phyloP scores from a whole-genome alignment of 192 early-diverging fungal species.

The Mortierella antarctica region DNA sequence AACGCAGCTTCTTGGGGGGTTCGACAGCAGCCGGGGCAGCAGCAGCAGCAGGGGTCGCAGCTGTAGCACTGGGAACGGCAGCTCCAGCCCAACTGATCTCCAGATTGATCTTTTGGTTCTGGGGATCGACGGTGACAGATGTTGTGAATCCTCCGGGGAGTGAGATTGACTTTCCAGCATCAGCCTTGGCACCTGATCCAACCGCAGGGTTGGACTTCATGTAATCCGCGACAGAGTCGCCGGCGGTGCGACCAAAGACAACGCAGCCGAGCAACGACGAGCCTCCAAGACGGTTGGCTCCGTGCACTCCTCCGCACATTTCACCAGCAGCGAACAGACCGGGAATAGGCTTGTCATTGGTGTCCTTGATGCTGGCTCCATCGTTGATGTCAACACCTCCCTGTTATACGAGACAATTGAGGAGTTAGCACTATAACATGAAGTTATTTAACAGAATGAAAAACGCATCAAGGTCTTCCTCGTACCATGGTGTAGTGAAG shows the following conservation, averaged over 20 bases:
- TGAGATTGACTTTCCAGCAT: conserved; percentile 72
- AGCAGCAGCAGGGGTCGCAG: conserved; percentile 41
- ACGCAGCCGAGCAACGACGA: conserved; percentile 95
- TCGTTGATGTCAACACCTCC: conserved; percentile 89
- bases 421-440: not conserved
- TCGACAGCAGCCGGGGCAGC: conserved; percentile 55
- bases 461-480: conserved; percentile 36
- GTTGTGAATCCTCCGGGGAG: conserved; percentile 75
- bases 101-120: conserved; percentile 57
- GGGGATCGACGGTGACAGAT: conserved; percentile 66
- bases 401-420: conserved; percentile 40
- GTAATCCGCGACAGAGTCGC: conserved; percentile 73
- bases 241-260: conserved; percentile 95
- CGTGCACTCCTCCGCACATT: conserved; percentile 95
- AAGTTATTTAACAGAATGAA: conserved; percentile 39
- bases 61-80: conserved; percentile 11
- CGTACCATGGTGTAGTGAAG: conserved; percentile 88
- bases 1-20: conserved; percentile 51
- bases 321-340: conserved; percentile 94
- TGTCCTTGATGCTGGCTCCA: conserved; percentile 68
- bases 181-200: conserved; percentile 59
- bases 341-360: conserved; percentile 68
- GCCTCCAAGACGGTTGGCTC: conserved; percentile 96
- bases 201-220: conserved; percentile 66
- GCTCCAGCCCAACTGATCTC: conserved; percentile 65